Base-by-base conservation (phyloP, 2,329 filamentous ascomycete genomes). In the Blastomyces emzantsi region DNA sequence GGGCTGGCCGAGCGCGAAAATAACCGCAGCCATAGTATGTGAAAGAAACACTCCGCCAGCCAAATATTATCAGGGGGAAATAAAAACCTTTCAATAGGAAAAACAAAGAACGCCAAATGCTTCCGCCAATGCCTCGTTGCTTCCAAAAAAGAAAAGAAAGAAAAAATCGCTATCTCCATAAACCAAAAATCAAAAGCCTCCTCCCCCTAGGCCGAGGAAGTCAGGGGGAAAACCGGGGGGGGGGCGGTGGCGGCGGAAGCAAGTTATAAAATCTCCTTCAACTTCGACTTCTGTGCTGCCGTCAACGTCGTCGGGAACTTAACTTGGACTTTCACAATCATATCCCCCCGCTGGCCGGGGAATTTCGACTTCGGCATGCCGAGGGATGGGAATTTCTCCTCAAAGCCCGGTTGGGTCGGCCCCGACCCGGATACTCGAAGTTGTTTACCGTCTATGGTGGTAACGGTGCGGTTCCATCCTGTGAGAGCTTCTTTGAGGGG, bases 341-440 rank as follows among this genome's bases (percentile, higher is more conserved):
- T 90, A 73, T 96, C 91, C 30, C 94, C 94, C 63, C 93, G 85
- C 70, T 92, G 84, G 64, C 80, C 85, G 0, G 90, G 90, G 74
- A 92, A 93, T 83, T 96, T 97, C 66, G 90, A 90, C 71, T 94
- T 87, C 47, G 92, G 92, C 94, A 99, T 97, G 64, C 94, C 94
- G n/a, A 90, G 82, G 5, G 85, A 84, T 0, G 94, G 94, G 73
- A 90, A 99, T 41, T 82, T 81, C 68, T 97, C 92, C 70, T 86
- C 86, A 74, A 87, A 90, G 15, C 89, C 90, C 0, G 93, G 92
- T 64, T 89, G 88, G 7, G 93, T 97, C 0, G 93, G 93, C 0
- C 92, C 93, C 5, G 82, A 79, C 75, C 92, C 92, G 55, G 90
- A 85, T 49, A 97, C 84, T 61, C 81, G 85, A 69, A 99, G 80